Evolutionary conservation across 495 filamentous ascomycete species (phyloP), one percentile per base, ranked within the genome.

Genomic region (Podospora pseudoanserina): DNA sequence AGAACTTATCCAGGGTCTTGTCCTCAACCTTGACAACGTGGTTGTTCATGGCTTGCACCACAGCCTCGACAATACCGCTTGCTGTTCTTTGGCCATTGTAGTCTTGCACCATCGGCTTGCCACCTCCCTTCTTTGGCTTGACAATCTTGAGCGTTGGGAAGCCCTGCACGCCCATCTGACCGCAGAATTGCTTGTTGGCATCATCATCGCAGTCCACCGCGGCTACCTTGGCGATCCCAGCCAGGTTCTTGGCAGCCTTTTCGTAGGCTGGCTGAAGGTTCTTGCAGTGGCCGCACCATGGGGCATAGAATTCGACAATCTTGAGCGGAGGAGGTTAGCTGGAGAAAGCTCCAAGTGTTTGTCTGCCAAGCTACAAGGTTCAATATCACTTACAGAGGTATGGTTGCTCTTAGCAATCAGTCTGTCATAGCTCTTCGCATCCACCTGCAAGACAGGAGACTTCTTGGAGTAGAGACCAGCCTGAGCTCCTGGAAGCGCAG

Each of bases 101-200:
- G 77, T 99, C 96, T 78, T 97, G 93, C 4, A 97, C 90, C 30
- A 84, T 82, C 0, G 96, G 94, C 76, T 90, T 92, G 63, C 92
- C 91, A 54, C 78, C 78, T 19, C 86, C 81, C 78, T 93, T 94
- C 63, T 87, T 87, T 0, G 95, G 96, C 55, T 87, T 88, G 70
- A 98, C 86, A 67, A 97, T 94, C 85, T 99, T 99, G 65, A 99
- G 83, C 1, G 95, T 98, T 2, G 95, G 95, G 83, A 97, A 99
- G 56, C 95, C 95, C 80, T 97, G 86, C 26, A 99, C 89, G 60
- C 94, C 95, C 88, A 97, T 92, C 63, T 82, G 79, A 54, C 91
- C 88, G 78, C 95, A 99, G 72, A 98, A 86, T 3, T 84, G 82
- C 79, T 98, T 98, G 83, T 99, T 99, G 64, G 83, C 82, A 55